Base-by-base conservation (phyloP, 2,329 filamentous ascomycete genomes). In the Penicillium sp. region DNA sequence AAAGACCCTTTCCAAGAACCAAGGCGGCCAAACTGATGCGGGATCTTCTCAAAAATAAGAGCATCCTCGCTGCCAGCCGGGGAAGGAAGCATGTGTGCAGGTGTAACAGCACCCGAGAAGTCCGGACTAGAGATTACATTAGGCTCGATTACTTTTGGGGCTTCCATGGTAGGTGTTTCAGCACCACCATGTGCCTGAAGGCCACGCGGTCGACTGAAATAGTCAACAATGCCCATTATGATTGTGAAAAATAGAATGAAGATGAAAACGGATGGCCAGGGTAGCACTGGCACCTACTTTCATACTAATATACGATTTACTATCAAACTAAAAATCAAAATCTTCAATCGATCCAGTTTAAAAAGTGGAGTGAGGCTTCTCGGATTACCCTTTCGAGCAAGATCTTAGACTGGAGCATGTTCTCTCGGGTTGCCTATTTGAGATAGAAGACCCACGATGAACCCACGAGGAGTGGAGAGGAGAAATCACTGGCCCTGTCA, bases 1-100 rank as follows among this genome's bases (percentile, higher is more conserved):
- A 76, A 58, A 7, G 67, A 66, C 1, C 77, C 77, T 42, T 73
- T 69, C 72, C 75, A 75, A 12, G 75, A 78, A 4, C 55, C 65
- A 13, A 77, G 64, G 1, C 67, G 71, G 19, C 74, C 74, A 29
- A 75, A 67, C 40, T 75, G 71, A 23, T 66, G 47, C 4, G 62
- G 62, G 19, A 65, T 40, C 50, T 62, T 66, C 33, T 66, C 67
- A n/a, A 70, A 54, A 2, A 59, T 54, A 10, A 66, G 46, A 10
- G 60, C 48, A n/a, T 63, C 58, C 13, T 68, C 58, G 19, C 59
- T 66, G 1, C 60, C 67, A 21, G 52, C 58, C 3, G 64, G 60
- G 2, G 67, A 67, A 4, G 52, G 47, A 9, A 67, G 29, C 15
- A 58, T 59, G 6, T 58, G 58, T 2, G 63, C 60, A 31, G 62